A percentile compares a stretch with the other conserved stretches of the same genome.
These are phyloP conservation scores for Colletotrichum sansevieriae DNA, from an alignment of 2,329 filamentous ascomycete species.

Conservation along the genomic window DNA sequence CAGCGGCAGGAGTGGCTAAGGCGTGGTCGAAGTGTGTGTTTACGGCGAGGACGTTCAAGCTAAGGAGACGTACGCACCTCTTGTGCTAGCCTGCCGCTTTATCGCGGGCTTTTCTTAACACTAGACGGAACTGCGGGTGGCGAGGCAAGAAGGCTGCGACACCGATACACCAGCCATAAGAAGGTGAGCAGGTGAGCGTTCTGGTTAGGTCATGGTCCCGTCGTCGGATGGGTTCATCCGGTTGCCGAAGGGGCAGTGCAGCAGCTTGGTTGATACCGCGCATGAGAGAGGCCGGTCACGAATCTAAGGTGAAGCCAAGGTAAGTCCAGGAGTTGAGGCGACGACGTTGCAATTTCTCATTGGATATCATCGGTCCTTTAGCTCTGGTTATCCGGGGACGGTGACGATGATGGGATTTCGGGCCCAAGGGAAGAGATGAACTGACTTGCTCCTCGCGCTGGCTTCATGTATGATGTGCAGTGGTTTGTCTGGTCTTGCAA, in stretches of 20 bases:
- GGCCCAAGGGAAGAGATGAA: constrained; percentile 2
- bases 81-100: too few species aligned
- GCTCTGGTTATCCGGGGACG: too few species aligned
- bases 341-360: constrained; percentile 28
- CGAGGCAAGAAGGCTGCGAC: background rate
- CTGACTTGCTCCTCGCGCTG: background rate
- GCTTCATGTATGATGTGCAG: background rate
- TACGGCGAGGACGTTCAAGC: constrained; percentile 6
- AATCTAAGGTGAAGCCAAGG: constrained; percentile 26
- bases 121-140: background rate
- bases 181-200: constrained; percentile 16
- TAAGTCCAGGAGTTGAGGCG: background rate
- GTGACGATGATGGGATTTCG: background rate
- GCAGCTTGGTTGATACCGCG: too few species aligned
- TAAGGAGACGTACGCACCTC: too few species aligned
- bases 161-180: background rate
- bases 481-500: background rate
- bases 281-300: background rate
- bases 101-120: background rate
- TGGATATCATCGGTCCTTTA: background rate
- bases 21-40: too few species aligned
- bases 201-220: background rate
- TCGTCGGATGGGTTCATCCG: constrained; percentile 26
- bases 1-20: background rate
- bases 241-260: background rate